These are phyloP conservation scores for Roridomyces roridus DNA, from an alignment of 768 basidiomycete species.

Conservation along the genomic window DNA sequence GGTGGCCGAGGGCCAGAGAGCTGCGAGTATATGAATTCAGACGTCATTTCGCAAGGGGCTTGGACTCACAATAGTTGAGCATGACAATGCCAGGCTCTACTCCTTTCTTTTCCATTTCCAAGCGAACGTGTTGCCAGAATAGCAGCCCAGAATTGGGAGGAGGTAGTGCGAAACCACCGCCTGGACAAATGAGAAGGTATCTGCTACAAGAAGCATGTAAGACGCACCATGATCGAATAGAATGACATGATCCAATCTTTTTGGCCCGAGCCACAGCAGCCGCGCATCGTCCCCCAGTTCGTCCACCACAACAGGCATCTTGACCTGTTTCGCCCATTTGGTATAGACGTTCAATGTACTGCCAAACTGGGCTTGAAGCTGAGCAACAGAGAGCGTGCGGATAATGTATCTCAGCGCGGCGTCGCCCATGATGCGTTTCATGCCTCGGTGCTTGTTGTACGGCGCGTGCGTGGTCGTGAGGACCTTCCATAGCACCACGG, in stretches of 20 bases:
- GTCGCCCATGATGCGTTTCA: slow-evolving; percentile 27
- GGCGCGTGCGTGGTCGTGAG: slow-evolving; percentile 25
- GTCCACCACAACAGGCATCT: slow-evolving; percentile 28
- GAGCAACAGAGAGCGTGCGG: slow-evolving; percentile 15
- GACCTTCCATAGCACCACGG: slow-evolving; percentile 27
- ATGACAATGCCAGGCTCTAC: no score
- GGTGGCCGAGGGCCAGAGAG: slow-evolving; percentile 36
- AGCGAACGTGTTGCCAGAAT: no score
- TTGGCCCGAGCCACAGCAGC: slow-evolving; percentile 40
- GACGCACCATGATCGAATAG: slow-evolving; percentile 36
- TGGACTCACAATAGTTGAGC: no score
- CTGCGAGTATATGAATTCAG: slow-evolving; percentile 19
- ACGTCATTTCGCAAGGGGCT: no score
- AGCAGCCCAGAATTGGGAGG: no score
- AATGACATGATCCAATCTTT: slow-evolving; percentile 37
- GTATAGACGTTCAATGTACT: slow-evolving; percentile 28
- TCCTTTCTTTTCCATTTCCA: no score
- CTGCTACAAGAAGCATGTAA: no score
- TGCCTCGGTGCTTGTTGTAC: slow-evolving; percentile 29
- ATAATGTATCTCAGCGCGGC: slow-evolving; percentile 19
- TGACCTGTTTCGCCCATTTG: slow-evolving; percentile 27
- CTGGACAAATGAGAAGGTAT: no score
- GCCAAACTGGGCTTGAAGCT: slow-evolving; percentile 32
- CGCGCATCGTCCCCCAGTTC: slow-evolving; percentile 33
- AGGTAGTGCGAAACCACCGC: no score